phyloP scores from a whole-genome alignment of 176 grass and related monocot genomes.

The Luzula sylvatica region DNA sequence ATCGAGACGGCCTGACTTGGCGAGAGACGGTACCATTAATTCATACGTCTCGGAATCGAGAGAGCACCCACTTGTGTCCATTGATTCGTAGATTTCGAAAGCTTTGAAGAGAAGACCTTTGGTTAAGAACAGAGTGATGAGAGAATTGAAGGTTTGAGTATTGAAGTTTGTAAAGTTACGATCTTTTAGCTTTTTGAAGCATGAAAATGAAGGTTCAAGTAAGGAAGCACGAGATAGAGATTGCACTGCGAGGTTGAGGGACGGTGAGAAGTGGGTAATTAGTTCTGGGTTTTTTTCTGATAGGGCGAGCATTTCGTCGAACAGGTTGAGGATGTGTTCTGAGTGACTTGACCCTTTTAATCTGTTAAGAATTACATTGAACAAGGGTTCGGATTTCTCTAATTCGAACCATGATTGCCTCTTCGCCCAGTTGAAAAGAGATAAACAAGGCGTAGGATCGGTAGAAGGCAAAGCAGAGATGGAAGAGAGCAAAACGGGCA shows the following conservation, averaged over 20 bases:
- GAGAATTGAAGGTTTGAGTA: constrained; percentile 57
- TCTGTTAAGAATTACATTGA: constrained; percentile 23
- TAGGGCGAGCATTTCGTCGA: constrained; percentile 49
- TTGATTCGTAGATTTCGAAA: constrained; percentile 81
- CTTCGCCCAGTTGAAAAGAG: constrained; percentile 70
- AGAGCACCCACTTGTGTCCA: constrained; percentile 30
- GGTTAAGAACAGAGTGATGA: constrained; percentile 68
- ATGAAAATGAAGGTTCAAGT: constrained; percentile 66
- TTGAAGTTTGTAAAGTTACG: constrained; percentile 30
- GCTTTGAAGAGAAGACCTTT: constrained; percentile 83
- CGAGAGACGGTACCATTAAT: constrained; percentile 65
- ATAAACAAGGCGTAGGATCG: constrained; percentile 66
- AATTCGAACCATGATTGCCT: constrained; percentile 54
- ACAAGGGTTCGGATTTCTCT: constrained; percentile 6
- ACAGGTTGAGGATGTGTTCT: constrained; percentile 36
- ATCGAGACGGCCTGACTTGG: constrained; percentile 63
- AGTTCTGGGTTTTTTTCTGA: constrained; percentile 23
- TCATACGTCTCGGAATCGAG: constrained; percentile 65
- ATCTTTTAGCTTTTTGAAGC: constrained; percentile 83
- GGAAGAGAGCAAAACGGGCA: constrained; percentile 42
- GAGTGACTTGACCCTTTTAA: constrained; percentile 50
- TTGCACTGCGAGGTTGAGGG: constrained; percentile 46
- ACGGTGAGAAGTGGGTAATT: constrained; percentile 30
- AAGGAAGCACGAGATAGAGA: constrained; percentile 39
- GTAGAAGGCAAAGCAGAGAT: constrained; percentile 56